Base-by-base conservation (phyloP, 768 basidiomycete genomes). In the Pilatotrama ljubarskyi region DNA sequence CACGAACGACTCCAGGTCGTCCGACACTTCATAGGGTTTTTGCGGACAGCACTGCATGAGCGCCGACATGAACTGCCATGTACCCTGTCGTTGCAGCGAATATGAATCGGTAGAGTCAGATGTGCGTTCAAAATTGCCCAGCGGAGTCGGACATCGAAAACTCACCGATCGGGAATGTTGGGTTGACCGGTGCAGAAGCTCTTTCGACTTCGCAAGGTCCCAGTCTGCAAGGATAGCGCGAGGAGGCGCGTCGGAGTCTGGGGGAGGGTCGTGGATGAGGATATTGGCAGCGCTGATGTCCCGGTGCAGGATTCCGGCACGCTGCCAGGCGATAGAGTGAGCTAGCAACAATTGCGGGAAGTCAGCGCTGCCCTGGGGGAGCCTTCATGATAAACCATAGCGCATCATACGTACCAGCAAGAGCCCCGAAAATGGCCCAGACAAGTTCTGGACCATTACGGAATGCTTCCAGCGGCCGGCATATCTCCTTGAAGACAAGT, bases 1-100 rank as follows among this genome's bases (percentile, higher is more conserved):
- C 5, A 64, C 41, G 29, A 66, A 64, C 1, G 63, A 55, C 44
- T 64, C 63, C 7, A 66, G 25, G 52, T 66, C 66, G 42, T 66
- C 66, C 10, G 66, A 46, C 5, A 66, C 22, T 15, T 32, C 35
- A 10, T 53, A 24, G 3, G 55, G 52, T 35, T 59, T 62, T n/a
- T 26, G 18, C 1, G 63, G 63, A n/a, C 43, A 58, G 15, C 43
- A 17, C 25, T 61, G 59, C 5, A 49, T 41, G 11, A 52, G 24
- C 3, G 61, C 51, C 18, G 66, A 64, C 41, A 57, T 56, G 53
- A 61, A 67, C 18, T 57, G 56, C 63, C 58, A 58, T 5, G 66
- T 67, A 6, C 66, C 66, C 66, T 67, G 51, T 14, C 5, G 15
- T 41, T n/a, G 3, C 10, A 18, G 2, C 4, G 29, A 32, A 32